These are phyloP conservation scores for Coriaria nepalensis DNA, from an alignment of 306 rosid genomes.

Conservation along the genomic window DNA sequence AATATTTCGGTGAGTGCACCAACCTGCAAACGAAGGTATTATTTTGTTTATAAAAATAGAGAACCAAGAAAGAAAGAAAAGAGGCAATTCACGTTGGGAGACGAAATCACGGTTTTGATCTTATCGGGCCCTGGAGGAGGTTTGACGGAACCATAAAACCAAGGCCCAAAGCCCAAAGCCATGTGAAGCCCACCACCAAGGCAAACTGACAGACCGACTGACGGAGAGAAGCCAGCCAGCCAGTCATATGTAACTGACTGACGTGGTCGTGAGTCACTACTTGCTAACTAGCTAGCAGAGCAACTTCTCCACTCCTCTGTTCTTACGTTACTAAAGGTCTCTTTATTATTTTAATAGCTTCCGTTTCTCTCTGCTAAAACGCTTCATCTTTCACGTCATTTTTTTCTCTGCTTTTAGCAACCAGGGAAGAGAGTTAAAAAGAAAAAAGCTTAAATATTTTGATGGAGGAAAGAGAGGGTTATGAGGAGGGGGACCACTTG, in stretches of 20 bases:
- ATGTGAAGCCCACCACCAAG: slow-evolving; percentile 23
- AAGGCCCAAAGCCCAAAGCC: slow-evolving; percentile 28
- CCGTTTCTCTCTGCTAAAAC: slow-evolving; percentile 21
- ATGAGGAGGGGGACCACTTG: slow-evolving; percentile 33
- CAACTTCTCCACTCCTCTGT: no score
- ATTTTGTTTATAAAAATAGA: slow-evolving; percentile 1
- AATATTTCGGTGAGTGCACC: no score
- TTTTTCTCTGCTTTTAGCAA: neutral
- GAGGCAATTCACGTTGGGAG: slow-evolving; percentile 30
- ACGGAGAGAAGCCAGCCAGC: neutral
- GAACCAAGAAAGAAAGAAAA: neutral
- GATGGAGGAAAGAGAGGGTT: slow-evolving; percentile 41
- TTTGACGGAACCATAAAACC: slow-evolving; percentile 55
- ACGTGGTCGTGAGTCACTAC: no score
- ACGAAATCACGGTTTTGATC: slow-evolving; percentile 48
- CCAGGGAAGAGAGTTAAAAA: no score
- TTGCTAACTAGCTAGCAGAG: no score
- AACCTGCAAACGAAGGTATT: neutral
- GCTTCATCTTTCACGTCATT: neutral
- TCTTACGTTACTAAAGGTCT: no score
- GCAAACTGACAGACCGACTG: neutral
- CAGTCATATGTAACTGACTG: neutral
- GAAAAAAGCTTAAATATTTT: neutral
- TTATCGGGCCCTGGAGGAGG: slow-evolving; percentile 57
- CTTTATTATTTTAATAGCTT: slow-evolving; percentile 2